These are phyloP conservation scores for Amorphotheca resinae DNA, from an alignment of 495 filamentous ascomycete genomes.

Conservation along the genomic window DNA sequence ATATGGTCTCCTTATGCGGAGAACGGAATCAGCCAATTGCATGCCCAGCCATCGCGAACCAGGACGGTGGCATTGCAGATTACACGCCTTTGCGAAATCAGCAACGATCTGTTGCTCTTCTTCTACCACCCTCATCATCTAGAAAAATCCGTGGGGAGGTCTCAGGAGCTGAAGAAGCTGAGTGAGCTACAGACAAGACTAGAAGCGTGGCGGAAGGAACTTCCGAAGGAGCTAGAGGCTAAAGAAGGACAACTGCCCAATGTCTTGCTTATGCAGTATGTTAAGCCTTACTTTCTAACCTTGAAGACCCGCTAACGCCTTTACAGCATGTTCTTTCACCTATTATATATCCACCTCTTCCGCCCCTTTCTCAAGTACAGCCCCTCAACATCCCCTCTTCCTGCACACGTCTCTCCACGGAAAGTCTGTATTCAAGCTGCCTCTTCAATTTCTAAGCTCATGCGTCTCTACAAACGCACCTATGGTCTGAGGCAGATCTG, in stretches of 20 bases:
- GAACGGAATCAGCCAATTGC: conserved; percentile 51
- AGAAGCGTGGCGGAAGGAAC: conserved; percentile 78
- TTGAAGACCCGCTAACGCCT: neutral
- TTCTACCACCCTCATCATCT: conserved; percentile 77
- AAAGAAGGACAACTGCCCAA: conserved; percentile 82
- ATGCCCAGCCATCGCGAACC: conserved; percentile 71
- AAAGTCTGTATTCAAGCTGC: conserved; percentile 85
- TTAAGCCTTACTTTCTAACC: conserved; percentile 11
- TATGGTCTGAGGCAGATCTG: conserved; percentile 87
- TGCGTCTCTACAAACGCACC: conserved; percentile 84
- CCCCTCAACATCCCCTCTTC: conserved; percentile 65
- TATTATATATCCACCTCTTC: conserved; percentile 94
- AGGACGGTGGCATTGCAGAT: conserved; percentile 74
- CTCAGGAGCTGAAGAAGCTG: conserved; percentile 79
- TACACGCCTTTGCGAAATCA: conserved; percentile 79
- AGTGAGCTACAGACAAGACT: conserved; percentile 82
- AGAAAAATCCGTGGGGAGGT: conserved; percentile 43
- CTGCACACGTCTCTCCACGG: conserved; percentile 78
- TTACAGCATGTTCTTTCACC: conserved; percentile 86
- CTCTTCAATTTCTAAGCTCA: conserved; percentile 74
- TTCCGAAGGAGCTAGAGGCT: conserved; percentile 79
- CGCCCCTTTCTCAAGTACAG: conserved; percentile 91
- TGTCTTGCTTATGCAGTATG: conserved; percentile 91
- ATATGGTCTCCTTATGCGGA: conserved; percentile 86
- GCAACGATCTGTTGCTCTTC: conserved; percentile 72